Conservation (phyloP, 2,329 filamentous ascomycete genomes). For the Exophiala mesophila region DNA sequence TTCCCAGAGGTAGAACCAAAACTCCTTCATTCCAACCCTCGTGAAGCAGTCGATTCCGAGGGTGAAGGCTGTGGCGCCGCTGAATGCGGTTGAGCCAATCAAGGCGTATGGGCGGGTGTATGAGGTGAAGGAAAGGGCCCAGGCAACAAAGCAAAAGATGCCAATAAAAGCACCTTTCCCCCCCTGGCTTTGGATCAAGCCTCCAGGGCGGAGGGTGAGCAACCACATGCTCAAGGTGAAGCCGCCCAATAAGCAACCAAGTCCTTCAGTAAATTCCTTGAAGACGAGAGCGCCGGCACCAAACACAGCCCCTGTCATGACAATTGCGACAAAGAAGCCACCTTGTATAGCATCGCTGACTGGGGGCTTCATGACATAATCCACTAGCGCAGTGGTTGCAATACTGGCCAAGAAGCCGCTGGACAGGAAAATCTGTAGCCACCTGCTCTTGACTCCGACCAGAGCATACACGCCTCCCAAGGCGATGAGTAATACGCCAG, state of each 20-base stretch:
- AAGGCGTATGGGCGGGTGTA: constrained; percentile 73
- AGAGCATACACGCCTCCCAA: constrained; percentile 67
- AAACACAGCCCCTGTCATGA: constrained; percentile 67
- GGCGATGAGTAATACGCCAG: constrained; percentile 69
- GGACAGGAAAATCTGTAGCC: constrained; percentile 75
- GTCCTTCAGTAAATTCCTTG: constrained; percentile 72
- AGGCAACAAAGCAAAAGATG: constrained; percentile 62
- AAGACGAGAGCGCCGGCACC: constrained; percentile 74
- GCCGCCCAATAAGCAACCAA: constrained; percentile 83
- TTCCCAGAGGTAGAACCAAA: constrained; percentile 88
- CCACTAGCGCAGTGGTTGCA: constrained; percentile 70
- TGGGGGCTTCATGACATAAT: constrained; percentile 82
- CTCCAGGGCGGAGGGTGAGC: constrained; percentile 69
- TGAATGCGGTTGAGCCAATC: constrained; percentile 71
- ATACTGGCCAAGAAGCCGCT: constrained; percentile 68
- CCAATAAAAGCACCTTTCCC: constrained; percentile 72
- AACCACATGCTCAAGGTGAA: constrained; percentile 91
- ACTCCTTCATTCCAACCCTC: constrained; percentile 86
- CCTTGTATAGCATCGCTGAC: constrained; percentile 73
- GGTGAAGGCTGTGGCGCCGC: constrained; percentile 71
- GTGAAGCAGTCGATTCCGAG: constrained; percentile 89
- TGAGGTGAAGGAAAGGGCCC: constrained; percentile 71
- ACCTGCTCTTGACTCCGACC: constrained; percentile 76
- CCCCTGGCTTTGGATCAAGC: constrained; percentile 59
- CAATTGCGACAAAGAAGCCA: constrained; percentile 74